phyloP scores from a whole-genome alignment of 139 green algal species.

The Volvox africanus region DNA sequence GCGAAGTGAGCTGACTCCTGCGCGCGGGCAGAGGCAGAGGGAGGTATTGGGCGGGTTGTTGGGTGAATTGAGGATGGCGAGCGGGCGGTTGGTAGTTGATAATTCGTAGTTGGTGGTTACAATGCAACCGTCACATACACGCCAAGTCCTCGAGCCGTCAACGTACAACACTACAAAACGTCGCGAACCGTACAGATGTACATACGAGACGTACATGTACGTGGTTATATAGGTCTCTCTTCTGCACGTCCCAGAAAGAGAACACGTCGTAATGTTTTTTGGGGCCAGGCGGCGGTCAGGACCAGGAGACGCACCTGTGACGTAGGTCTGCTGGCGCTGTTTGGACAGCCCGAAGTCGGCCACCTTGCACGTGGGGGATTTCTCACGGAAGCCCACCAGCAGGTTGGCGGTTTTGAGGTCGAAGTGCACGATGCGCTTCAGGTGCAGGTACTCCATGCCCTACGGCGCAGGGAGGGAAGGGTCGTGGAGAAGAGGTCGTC shows the following conservation, averaged over 20 bases:
- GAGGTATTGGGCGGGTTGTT: too few species aligned
- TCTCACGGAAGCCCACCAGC: constrained; percentile 81
- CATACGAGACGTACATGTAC: too few species aligned
- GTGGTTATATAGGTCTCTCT: too few species aligned
- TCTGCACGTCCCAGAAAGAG: too few species aligned
- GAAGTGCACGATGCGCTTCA: constrained; percentile 82
- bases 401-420: constrained; percentile 82
- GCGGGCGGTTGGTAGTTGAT: too few species aligned
- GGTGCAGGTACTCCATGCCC: constrained; percentile 86
- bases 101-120: too few species aligned
- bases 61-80: too few species aligned
- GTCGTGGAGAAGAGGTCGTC: not conserved
- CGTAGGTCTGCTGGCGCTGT: constrained; percentile 77
- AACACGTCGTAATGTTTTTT: too few species aligned
- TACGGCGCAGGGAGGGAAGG: constrained; percentile 10
- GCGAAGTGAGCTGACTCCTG: constrained; percentile 75
- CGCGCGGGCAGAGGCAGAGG: not conserved
- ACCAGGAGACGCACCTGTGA: constrained; percentile 60
- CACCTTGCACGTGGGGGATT: constrained; percentile 77
- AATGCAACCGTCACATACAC: too few species aligned
- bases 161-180: too few species aligned
- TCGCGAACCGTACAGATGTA: too few species aligned
- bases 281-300: too few species aligned
- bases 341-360: constrained; percentile 85
- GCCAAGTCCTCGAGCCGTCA: not conserved